Evolutionary conservation across 306 rosid species (phyloP), one percentile per base, ranked within the genome.

Genomic region (Quercus suber): DNA sequence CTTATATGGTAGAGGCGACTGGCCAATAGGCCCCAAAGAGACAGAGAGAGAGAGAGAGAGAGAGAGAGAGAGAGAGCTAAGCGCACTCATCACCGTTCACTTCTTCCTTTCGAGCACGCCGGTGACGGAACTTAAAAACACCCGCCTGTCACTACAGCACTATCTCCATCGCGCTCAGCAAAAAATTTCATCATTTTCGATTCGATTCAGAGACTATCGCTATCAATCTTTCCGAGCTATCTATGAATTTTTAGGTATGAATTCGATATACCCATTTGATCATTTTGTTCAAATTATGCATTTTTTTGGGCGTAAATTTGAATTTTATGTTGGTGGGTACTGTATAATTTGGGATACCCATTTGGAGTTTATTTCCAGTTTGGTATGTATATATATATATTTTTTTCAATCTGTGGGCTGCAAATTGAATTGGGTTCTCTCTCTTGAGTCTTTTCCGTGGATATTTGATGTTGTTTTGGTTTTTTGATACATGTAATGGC

Each of bases 71-170:
- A 52, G n/a, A 5, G 35, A n/a, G 67, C 87, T 63, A 82, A 71
- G 65, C 87, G 82, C 87, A 86, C 80, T 88, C 83, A 84, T 83
- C 85, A 75, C 86, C 90, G 88, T 82, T 87, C 82, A 37, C 80
- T 75, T 53, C 78, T 41, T 41, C 76, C 60, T 75, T 49, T 49
- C 12, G 28, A 55, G 41, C 78, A 74, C 63, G 81, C 92, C 93
- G 92, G 97, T 89, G 91, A 89, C 82, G 81, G 86, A 84, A 74
- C 79, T 82, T 77, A 28, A 77, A 80, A 80, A 20, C 89, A 61
- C 87, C 89, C 76, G 77, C 80, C 86, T 20, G 82, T 85, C 28
- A 74, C 65, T 57, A 6, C 30, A 78, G 71, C 75, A 27, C 21
- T 45, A 25, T 80, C 73, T 68, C 84, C 86, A 11, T 75, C 75